Percentiles rank a stretch among this genome's conserved stretches.
Evolutionary conservation across 257 asterid species (phyloP).

Genomic region (Thymus mandschuricus): DNA sequence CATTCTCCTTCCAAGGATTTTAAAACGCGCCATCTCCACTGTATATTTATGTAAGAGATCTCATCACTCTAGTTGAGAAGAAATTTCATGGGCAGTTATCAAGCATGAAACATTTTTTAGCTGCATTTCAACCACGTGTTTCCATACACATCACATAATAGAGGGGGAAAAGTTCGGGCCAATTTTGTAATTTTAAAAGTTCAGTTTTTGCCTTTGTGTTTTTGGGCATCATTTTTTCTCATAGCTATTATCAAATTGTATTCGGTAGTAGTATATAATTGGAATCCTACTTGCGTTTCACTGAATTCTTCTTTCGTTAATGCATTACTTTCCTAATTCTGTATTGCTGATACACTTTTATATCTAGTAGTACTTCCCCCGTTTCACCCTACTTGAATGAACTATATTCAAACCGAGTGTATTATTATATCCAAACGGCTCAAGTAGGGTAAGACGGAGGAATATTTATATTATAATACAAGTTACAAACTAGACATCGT

Average conservation of each 20-base stretch:
- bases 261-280: neutral
- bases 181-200: neutral
- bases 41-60: neutral
- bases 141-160: neutral
- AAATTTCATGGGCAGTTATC: neutral
- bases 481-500: too few species aligned
- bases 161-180: neutral
- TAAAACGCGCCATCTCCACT: conserved; percentile 33
- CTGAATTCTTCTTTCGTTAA: neutral
- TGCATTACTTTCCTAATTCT: neutral
- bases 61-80: neutral
- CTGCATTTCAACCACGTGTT: conserved; percentile 2
- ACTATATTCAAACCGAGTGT: too few species aligned
- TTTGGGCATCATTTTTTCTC: conserved; percentile 6
- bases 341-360: neutral
- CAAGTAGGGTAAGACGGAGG: too few species aligned
- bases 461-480: too few species aligned
- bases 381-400: too few species aligned
- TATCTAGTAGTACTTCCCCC: neutral
- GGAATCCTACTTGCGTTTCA: neutral
- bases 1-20: conserved; percentile 89
- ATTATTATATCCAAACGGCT: too few species aligned
- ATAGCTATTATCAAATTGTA: neutral
- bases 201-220: neutral
- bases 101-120: conserved; percentile 4